Base-by-base conservation (phyloP, 2,329 filamentous ascomycete genomes). In the Penicillium janthinellum region DNA sequence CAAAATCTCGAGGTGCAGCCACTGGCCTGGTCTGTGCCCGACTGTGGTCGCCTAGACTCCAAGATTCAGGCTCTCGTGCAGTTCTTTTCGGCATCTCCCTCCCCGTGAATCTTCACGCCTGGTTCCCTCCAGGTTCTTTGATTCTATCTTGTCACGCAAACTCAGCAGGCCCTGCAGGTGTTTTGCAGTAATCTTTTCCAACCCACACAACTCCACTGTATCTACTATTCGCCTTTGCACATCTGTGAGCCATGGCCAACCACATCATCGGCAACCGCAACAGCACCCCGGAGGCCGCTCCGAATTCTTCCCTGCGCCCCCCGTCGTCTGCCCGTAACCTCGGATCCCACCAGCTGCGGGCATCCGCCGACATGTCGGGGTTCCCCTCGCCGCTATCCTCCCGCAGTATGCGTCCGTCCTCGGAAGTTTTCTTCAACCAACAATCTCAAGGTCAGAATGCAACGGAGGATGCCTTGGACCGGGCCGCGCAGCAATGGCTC, bases 401-500 rank as follows among this genome's bases (percentile, higher is more conserved):
- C 72, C 91, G 92, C 67, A 85, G 83, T 73, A 96, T 96, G 70
- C 91, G 95, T 60, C 95, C 95, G 35, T 92, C 93, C 28, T 98
- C 95, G 20, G 95, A 99, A 75, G 92, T 98, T 63, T 87, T 87
- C 77, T 96, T 94, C 77, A 93, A 91, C 65, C 91, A 90, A 71
- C 84, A 89, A 74, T 84, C 84, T 64, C 88, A 87, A 70, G 84
- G 82, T 70, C 88, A 91, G 61, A 85, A 82, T 67, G 87, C 84
- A 68, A 79, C 85, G 20, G 93, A 97, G 64, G 95, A 98, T 77
- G 87, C 90, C 10, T 88, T 95, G 76, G 95, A 98, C 76, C 94
- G 93, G 78, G 90, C 94, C 65, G 92, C 94, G 53, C 93, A 97
- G 81, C 93, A 99, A 78, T 99, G 95, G 95, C 94, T 99, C 70